Evolutionary conservation across 495 filamentous ascomycete species (phyloP), one percentile per base, ranked within the genome.

Genomic region (Podospora anserina): DNA sequence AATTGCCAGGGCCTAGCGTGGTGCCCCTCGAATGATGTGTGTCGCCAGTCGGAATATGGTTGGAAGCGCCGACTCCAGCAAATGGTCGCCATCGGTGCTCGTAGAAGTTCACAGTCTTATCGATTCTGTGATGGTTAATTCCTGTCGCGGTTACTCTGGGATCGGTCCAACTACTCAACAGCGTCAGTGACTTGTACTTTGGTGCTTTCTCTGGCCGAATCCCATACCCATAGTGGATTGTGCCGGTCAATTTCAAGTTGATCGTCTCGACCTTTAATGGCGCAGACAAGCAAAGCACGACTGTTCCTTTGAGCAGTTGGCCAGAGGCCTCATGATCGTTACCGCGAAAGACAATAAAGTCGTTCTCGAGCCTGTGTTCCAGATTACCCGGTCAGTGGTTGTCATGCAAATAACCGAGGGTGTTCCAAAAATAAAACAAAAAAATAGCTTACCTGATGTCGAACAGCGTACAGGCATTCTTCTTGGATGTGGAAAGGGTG

Each of bases 291-390:
- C 91, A 94, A 27, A 96, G 84, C 16, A 94, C 87, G 16, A 96
- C 79, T 15, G 85, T 88, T 4, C 92, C 92, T 70, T 88, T 90
- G 66, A 96, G 76, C 27, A 90, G 79, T 39, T 91, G 89, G 66
- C 90, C 92, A 44, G 90, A 84, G 39, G 92, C 89, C 75, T 96
- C 92, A 69, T 89, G 82, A 63, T 91, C 88, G 68, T 78, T 83
- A 56, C 92, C 92, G 23, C 91, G 89, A 55, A 96, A 88, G 15
- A 95, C 87, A 65, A 94, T 84, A 55, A 93, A 89, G 68, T 92
- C 89, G 68, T 91, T 87, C 23, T 94, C 90, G 66, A 93, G 85
- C 23, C 92, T 96, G 71, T 28, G 59, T 30, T 6, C 23, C 16
- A 19, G 11, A 56, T 68, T 5, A 70, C 64, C 23, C n/a, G 18